Percentiles rank a stretch among this genome's conserved stretches.
These are phyloP conservation scores for Phytophthora sp. DNA, from an alignment of 352 stramenopile species.

Conservation along the genomic window DNA sequence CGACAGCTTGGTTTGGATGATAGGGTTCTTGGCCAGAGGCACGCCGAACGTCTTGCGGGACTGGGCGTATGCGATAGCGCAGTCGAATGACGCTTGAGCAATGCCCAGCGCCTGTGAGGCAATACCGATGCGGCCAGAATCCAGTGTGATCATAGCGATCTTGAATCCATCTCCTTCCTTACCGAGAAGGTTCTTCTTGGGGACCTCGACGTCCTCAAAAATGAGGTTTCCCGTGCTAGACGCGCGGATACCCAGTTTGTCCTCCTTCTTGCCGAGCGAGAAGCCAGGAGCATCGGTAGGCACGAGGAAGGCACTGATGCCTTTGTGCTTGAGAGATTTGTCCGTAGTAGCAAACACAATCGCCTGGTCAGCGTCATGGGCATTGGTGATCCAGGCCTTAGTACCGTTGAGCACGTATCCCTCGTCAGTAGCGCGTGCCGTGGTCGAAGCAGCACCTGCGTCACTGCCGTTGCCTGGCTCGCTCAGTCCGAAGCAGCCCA, in stretches of 20 bases:
- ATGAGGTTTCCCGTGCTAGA: conserved; percentile 98
- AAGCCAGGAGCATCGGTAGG: conserved; percentile 92
- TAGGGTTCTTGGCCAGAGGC: conserved; percentile 90
- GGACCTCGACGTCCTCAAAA: conserved; percentile 94
- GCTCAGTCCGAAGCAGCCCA: conserved; percentile 95
- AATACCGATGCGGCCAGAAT: conserved; percentile 95
- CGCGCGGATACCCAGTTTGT: conserved; percentile 97
- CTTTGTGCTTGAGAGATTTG: conserved; percentile 95
- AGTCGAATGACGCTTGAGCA: conserved; percentile 95
- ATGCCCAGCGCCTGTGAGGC: conserved; percentile 96
- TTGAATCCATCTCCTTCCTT: conserved; percentile 90
- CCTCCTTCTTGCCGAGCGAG: conserved; percentile 96
- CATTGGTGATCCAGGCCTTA: conserved; percentile 98
- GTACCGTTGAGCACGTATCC: conserved; percentile 97
- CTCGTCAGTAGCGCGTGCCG: conserved; percentile 80
- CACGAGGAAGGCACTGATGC: conserved; percentile 97
- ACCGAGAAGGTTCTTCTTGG: conserved; percentile 88
- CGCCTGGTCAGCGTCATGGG: conserved; percentile 91
- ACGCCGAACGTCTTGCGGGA: conserved; percentile 95
- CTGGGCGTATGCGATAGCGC: conserved; percentile 95
- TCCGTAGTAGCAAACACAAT: conserved; percentile 98
- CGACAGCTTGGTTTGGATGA: conserved; percentile 93
- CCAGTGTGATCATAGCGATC: conserved; percentile 93
- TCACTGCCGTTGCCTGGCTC: conserved; percentile 95
- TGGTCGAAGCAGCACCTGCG: conserved; percentile 94